Evolutionary conservation across 805 yeast genomes (phyloP).

Genomic region (Teunomyces funiuensis): DNA sequence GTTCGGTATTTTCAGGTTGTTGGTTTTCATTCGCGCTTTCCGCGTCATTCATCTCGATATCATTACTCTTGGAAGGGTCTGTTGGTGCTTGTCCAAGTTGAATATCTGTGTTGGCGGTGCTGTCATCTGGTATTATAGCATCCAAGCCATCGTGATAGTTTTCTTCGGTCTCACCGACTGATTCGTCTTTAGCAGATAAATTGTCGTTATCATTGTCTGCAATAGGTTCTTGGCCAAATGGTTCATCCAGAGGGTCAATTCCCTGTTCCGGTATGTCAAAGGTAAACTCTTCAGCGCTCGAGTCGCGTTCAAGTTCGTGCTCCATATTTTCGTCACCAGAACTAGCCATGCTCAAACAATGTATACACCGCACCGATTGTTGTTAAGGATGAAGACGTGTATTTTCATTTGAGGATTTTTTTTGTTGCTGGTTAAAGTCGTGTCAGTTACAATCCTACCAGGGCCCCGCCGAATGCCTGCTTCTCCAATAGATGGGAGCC

Average conservation of each 20-base stretch:
- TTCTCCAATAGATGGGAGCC: no score
- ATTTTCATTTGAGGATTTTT: slow-evolving; percentile 5
- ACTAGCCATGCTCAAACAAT: slow-evolving; percentile 3
- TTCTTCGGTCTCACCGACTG: slow-evolving; percentile 6
- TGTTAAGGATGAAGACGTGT: slow-evolving; percentile 3
- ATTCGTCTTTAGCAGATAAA: slow-evolving; percentile 5
- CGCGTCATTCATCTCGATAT: slow-evolving; percentile 2
- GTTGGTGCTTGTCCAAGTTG: not conserved
- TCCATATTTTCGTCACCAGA: slow-evolving; percentile 6
- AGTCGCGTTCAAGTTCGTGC: slow-evolving; percentile 2
- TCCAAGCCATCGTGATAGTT: not conserved
- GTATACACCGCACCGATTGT: slow-evolving; percentile 3
- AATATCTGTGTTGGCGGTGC: not conserved
- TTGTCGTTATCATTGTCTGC: slow-evolving; percentile 6
- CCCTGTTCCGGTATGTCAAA: slow-evolving; percentile 2
- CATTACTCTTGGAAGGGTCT: not conserved
- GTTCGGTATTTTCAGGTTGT: not conserved
- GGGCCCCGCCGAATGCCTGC: not conserved
- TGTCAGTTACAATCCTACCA: slow-evolving; percentile 1
- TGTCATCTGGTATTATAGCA: slow-evolving; percentile 2
- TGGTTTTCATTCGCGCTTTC: slow-evolving; percentile 1
- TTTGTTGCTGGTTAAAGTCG: slow-evolving; percentile 6
- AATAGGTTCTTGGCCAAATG: not conserved
- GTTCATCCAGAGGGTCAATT: slow-evolving; percentile 5
- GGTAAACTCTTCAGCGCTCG: slow-evolving; percentile 1